Conservation (phyloP, 73 alveolate species). For the Chromera velia region DNA sequence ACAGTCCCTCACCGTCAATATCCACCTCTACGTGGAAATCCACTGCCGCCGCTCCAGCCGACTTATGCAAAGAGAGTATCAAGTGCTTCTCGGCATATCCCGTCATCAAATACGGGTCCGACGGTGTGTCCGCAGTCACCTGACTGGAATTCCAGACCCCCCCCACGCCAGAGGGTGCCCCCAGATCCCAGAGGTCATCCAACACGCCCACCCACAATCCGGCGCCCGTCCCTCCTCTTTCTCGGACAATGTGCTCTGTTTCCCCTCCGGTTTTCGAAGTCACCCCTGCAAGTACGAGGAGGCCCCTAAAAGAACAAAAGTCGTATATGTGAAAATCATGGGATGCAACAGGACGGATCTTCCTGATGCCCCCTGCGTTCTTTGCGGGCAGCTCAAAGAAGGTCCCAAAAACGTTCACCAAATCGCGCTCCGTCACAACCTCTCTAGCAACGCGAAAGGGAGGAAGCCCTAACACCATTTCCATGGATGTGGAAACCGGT, state of each 20-base stretch:
- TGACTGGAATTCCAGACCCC: not conserved
- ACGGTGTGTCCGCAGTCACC: not conserved
- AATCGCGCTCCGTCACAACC: not conserved
- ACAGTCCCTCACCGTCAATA: not conserved
- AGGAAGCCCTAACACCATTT: no score
- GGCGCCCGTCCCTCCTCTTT: not conserved
- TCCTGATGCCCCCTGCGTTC: not conserved
- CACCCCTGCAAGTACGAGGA: not conserved
- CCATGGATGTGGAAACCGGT: not conserved
- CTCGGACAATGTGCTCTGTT: not conserved
- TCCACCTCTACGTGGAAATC: not conserved
- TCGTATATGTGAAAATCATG: not conserved
- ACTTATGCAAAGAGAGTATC: not conserved
- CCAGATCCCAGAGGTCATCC: not conserved
- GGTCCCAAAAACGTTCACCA: not conserved
- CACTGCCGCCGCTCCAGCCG: not conserved
- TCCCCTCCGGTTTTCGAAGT: not conserved
- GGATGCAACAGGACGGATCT: not conserved
- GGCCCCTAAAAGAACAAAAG: not conserved
- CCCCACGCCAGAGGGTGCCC: not conserved
- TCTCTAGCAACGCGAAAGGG: no score
- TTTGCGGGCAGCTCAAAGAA: not conserved
- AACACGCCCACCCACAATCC: not conserved
- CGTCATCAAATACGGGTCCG: not conserved
- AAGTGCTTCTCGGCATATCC: not conserved